phyloP scores from a whole-genome alignment of 192 early-diverging fungal species.

The Paraglomus occultum region DNA sequence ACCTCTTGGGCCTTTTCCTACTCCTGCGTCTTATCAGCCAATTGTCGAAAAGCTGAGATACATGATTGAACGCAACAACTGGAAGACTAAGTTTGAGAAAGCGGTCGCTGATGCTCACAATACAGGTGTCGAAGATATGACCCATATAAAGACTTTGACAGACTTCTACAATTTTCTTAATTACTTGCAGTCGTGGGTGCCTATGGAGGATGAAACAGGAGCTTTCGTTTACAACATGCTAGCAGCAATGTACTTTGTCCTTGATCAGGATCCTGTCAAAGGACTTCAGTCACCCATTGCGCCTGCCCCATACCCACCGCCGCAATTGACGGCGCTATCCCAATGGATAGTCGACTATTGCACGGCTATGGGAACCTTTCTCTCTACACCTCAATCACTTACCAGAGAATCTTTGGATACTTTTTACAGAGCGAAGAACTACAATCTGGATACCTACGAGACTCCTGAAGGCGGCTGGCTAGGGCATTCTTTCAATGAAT shows the following conservation, averaged over 20 bases:
- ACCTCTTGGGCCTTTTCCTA: slow-evolving; percentile 5
- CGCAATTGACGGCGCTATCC: neutral
- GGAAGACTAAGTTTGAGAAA: neutral
- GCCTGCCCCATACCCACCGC: no score
- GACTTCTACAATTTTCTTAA: slow-evolving; percentile 14
- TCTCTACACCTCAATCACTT: slow-evolving; percentile 17
- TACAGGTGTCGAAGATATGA: neutral
- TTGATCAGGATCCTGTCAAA: neutral
- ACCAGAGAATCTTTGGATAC: neutral
- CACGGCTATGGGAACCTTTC: neutral
- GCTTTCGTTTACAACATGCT: slow-evolving; percentile 7
- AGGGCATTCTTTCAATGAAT: slow-evolving; percentile 12
- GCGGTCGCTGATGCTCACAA: neutral
- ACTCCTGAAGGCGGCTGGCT: neutral
- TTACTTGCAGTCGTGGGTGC: slow-evolving; percentile 12
- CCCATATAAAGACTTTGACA: neutral
- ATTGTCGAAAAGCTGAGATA: neutral
- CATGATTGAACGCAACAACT: neutral
- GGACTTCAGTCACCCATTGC: neutral
- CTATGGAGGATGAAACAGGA: slow-evolving; percentile 21
- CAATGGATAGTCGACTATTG: neutral
- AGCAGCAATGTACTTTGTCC: slow-evolving; percentile 15
- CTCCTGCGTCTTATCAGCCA: neutral
- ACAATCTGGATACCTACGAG: neutral
- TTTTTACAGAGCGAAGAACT: neutral